Percentiles rank a stretch among this genome's conserved stretches.
Evolutionary conservation across 306 rosid genomes (phyloP).

Genomic region (Alnus glutinosa): DNA sequence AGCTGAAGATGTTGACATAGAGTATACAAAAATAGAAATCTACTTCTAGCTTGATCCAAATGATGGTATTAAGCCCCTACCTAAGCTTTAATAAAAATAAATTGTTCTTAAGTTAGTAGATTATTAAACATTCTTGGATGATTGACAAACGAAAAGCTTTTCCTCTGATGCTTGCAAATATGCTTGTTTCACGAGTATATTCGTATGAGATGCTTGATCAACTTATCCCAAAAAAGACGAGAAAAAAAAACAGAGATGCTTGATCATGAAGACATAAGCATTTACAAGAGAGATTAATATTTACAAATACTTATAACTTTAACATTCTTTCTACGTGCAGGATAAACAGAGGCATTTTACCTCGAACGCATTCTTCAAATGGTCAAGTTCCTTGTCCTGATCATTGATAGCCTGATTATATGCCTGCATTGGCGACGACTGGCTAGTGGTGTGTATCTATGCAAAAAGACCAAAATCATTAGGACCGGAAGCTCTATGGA

Average conservation of each 20-base stretch:
- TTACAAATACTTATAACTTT: conserved; percentile 1
- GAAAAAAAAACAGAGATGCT: neutral
- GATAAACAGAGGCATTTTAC: conserved; percentile 33
- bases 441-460: conserved; percentile 91
- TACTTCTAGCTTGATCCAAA: too few relatives aligned
- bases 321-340: neutral
- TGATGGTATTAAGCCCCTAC: neutral
- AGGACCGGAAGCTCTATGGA: neutral
- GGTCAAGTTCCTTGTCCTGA: conserved; percentile 83
- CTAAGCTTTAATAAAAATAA: neutral
- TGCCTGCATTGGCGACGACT: conserved; percentile 94
- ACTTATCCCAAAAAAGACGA: neutral
- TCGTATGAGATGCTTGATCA: neutral
- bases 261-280: neutral
- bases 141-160: neutral
- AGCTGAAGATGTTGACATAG: neutral
- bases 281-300: conserved; percentile 8
- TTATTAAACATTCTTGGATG: too few relatives aligned
- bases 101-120: too few relatives aligned
- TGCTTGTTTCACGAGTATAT: neutral
- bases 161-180: neutral
- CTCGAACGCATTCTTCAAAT: conserved; percentile 73
- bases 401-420: conserved; percentile 93
- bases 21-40: neutral
- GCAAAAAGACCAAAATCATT: conserved; percentile 22